Conservation (phyloP, 2,329 filamentous ascomycete species). For the Paracorniculantispora psalliotae region DNA sequence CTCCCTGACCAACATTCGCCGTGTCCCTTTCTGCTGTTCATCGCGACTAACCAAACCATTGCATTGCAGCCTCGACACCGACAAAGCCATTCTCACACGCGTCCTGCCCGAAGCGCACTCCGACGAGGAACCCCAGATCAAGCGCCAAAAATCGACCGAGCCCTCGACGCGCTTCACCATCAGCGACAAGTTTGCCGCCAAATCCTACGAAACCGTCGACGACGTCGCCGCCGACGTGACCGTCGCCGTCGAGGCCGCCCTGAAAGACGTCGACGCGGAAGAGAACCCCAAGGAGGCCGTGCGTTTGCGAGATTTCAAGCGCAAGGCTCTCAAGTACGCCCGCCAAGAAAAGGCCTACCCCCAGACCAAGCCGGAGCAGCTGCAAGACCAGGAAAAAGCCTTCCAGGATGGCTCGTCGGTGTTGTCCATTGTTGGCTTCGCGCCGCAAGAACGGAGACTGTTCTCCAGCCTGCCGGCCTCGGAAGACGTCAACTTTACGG, state of each 20-base stretch:
- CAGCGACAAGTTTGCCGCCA: conserved; percentile 47
- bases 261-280: conserved; percentile 40
- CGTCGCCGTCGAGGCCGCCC: conserved; percentile 41
- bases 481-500: conserved; percentile 25
- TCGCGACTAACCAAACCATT: conserved; percentile 26
- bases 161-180: conserved; percentile 38
- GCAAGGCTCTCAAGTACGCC: conserved; percentile 57
- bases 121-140: conserved; percentile 50
- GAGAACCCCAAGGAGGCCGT: conserved; percentile 34
- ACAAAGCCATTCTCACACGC: conserved; percentile 51
- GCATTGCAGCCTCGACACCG: conserved; percentile 46
- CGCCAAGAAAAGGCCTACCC: conserved; percentile 55
- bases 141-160: conserved; percentile 55
- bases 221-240: conserved; percentile 58
- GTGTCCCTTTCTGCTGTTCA: neutral
- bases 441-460: conserved; percentile 68
- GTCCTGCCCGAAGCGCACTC: conserved; percentile 40
- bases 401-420: conserved; percentile 49
- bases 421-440: conserved; percentile 72
- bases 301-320: conserved; percentile 53
- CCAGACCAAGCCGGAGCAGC: conserved; percentile 31
- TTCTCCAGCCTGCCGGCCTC: conserved; percentile 71
- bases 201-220: conserved; percentile 56
- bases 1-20: neutral
- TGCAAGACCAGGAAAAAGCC: conserved; percentile 34